These are phyloP conservation scores for Aureobasidium sp. DNA, from an alignment of 2,329 filamentous ascomycete species.

Conservation along the genomic window DNA sequence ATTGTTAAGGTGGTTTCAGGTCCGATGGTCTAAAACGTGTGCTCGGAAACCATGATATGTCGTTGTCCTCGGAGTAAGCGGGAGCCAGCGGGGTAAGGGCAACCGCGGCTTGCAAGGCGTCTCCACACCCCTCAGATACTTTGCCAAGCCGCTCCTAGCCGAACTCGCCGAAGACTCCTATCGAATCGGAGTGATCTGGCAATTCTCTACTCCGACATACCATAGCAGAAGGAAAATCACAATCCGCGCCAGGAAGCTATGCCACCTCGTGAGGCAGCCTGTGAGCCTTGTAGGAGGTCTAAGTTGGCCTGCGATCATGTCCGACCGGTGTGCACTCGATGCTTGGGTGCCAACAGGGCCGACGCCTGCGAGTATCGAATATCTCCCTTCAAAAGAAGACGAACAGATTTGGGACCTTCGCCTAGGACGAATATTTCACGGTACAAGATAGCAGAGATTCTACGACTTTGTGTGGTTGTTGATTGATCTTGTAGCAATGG, in stretches of 20 bases:
- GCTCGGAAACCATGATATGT: background rate
- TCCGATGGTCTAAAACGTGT: background rate
- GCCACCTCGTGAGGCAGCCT: conserved; percentile 17
- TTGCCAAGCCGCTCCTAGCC: conserved; percentile 1
- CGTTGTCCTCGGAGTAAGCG: conserved; percentile 1
- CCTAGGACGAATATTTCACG: background rate
- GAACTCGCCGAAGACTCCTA: conserved; percentile 5
- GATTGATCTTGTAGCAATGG: background rate
- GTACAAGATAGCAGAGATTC: background rate
- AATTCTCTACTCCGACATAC: conserved; percentile 1
- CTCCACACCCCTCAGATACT: background rate
- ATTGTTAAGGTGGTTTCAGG: background rate
- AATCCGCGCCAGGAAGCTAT: background rate
- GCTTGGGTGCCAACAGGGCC: conserved; percentile 16
- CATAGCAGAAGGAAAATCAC: background rate
- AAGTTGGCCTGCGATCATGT: conserved; percentile 25
- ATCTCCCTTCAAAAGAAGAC: conserved; percentile 22
- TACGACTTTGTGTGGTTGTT: background rate
- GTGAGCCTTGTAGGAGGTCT: conserved; percentile 23
- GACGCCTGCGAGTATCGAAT: conserved; percentile 21
- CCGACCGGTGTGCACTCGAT: conserved; percentile 22
- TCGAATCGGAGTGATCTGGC: conserved; percentile 1
- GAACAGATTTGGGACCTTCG: conserved; percentile 4
- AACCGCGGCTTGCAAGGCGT: background rate
- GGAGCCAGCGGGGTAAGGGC: background rate